Evolutionary conservation across 2,329 filamentous ascomycete species (phyloP).

Genomic region (Colletotrichum graminicola): DNA sequence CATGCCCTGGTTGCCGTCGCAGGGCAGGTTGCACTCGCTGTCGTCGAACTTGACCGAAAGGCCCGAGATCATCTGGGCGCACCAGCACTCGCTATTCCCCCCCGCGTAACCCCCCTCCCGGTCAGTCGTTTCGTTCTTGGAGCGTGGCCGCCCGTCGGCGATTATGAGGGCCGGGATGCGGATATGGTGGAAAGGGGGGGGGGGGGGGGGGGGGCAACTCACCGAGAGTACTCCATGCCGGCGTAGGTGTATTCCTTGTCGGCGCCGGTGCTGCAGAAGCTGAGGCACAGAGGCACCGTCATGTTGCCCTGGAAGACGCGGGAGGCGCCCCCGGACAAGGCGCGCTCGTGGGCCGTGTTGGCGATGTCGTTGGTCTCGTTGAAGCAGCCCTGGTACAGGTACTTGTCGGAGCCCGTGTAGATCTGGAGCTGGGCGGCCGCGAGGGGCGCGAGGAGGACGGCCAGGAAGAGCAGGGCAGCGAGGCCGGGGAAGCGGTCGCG

Average conservation of each 20-base stretch:
- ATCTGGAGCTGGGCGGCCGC: slow-evolving; percentile 46
- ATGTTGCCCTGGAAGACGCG: slow-evolving; percentile 58
- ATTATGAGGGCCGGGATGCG: neutral
- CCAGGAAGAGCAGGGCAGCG: slow-evolving; percentile 38
- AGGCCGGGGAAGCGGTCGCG: slow-evolving; percentile 11
- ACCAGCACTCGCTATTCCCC: slow-evolving; percentile 68
- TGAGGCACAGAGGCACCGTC: slow-evolving; percentile 65
- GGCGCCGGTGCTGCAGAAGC: slow-evolving; percentile 59
- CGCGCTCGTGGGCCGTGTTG: slow-evolving; percentile 56
- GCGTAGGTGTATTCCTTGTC: slow-evolving; percentile 60
- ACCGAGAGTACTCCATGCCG: slow-evolving; percentile 67
- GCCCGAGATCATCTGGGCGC: slow-evolving; percentile 61
- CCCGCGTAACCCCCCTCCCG: neutral
- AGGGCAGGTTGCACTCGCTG: slow-evolving; percentile 62
- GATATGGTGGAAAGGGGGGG: neutral
- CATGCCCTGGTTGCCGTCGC: slow-evolving; percentile 64
- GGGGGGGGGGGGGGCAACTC: slow-evolving; percentile 31
- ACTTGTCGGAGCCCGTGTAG: slow-evolving; percentile 54
- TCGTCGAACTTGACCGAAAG: slow-evolving; percentile 62
- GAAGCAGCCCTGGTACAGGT: slow-evolving; percentile 69
- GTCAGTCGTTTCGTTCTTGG: slow-evolving; percentile 3
- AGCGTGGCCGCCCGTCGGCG: neutral
- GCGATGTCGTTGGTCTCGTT: slow-evolving; percentile 66
- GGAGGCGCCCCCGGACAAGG: slow-evolving; percentile 59
- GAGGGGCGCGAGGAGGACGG: slow-evolving; percentile 38